Evolutionary conservation across 345 rosid species (phyloP).

Genomic region (Gossypium turneri): DNA sequence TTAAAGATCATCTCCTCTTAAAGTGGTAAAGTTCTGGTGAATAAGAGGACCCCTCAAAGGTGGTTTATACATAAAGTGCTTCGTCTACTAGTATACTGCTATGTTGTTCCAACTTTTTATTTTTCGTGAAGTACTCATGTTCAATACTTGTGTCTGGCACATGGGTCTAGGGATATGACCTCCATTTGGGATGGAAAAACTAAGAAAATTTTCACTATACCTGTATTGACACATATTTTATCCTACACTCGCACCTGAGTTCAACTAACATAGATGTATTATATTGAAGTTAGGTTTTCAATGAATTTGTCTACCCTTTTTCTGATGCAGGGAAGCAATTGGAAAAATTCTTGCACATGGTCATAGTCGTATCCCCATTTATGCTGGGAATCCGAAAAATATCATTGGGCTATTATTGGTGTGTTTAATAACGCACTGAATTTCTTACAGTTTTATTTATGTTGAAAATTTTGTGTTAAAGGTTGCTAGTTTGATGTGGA

Average conservation of each 20-base stretch:
- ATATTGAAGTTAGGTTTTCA: neutral
- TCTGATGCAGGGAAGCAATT: slow-evolving; percentile 67
- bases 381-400: slow-evolving; percentile 61
- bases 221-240: neutral
- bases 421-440: slow-evolving; percentile 18
- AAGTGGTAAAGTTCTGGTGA: neutral
- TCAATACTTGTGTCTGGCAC: too few species aligned
- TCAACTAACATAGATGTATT: too few species aligned
- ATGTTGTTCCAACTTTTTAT: too few species aligned
- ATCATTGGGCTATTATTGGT: slow-evolving; percentile 80
- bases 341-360: slow-evolving; percentile 78
- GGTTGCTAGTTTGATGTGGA: slow-evolving; percentile 12
- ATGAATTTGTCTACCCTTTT: slow-evolving; percentile 12
- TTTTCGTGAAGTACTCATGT: too few species aligned
- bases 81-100: too few species aligned
- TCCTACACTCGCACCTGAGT: neutral
- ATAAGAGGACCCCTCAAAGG: neutral
- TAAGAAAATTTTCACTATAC: too few species aligned
- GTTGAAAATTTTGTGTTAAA: slow-evolving; percentile 5
- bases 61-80: too few species aligned
- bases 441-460: slow-evolving; percentile 12
- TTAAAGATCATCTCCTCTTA: slow-evolving; percentile 5
- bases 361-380: slow-evolving; percentile 78
- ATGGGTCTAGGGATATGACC: too few species aligned
- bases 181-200: too few species aligned